Evolutionary conservation across 2,329 filamentous ascomycete species (phyloP), one percentile per base, ranked within the genome.

Genomic region (Pseudocercospora eumusae): DNA sequence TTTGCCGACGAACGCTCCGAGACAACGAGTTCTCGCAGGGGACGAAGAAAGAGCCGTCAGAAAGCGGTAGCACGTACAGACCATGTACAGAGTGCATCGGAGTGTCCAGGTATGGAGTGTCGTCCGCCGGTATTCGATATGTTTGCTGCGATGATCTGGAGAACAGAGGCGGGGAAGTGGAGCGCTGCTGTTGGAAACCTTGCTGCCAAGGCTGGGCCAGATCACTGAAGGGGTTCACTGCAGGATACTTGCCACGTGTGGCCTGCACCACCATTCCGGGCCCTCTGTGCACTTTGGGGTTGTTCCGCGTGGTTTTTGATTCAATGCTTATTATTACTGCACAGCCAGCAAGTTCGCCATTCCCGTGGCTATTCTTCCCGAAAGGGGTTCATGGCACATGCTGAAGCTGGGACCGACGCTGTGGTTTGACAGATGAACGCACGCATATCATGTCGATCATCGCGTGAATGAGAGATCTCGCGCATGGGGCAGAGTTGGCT

Each of bases 111-210:
- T 13, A 50, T 11, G 45, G 45, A 23, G 23, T n/a, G 13, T 50
- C 45, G 45, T 50, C 45, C 45, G 45, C 23, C 23, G 42, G 5
- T 20, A 23, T 45, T 20, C 42, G 42, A 18, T 45, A 45, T 50
- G 45, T 27, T 50, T 50, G 44, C 28, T 28, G 23, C 27, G 45
- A 20, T 13, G 42, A 31, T 27, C 28, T 59, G 57, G 57, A 59
- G 23, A 47, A 54, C 50, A 56, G 50, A 50, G 50, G 50, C 50
- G 58, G 58, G 58, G 52, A 56, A 54, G 36, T 52, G 47, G 47
- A 25, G 47, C 21, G 21, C 15, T 15, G 47, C 10, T 31, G 10
- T n/a, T 27, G 18, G 9, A 15, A 21, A 18, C 52, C 28, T 33
- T n/a, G 52, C 31, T 15, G 52, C 52, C 52, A 54, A 54, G 52